phyloP scores from a whole-genome alignment of 169 alveolate genomes.

The Amoebophrya sp. region DNA sequence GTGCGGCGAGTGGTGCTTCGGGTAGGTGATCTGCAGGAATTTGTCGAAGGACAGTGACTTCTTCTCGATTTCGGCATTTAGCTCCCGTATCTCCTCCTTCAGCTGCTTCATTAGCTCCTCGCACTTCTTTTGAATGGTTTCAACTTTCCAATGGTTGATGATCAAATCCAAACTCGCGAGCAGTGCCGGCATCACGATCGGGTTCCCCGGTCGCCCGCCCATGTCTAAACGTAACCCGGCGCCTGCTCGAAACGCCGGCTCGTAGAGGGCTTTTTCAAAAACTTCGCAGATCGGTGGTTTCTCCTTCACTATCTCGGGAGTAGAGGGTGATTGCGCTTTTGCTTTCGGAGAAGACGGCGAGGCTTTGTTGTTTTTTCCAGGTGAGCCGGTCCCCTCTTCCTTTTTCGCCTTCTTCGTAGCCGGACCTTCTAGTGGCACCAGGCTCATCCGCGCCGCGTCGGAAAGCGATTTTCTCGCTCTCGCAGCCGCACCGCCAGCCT shows the following conservation, averaged over 20 bases:
- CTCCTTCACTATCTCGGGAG: no score
- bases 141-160: not conserved
- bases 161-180: not conserved
- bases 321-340: no score
- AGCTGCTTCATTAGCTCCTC: not conserved
- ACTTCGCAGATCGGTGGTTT: not conserved
- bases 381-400: not conserved
- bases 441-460: not conserved
- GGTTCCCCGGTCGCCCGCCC: not conserved
- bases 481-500: no score
- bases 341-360: no score
- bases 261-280: not conserved
- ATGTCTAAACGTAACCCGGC: not conserved
- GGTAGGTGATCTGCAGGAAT: not conserved
- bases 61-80: not conserved
- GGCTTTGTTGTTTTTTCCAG: no score
- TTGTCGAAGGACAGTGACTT: not conserved
- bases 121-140: not conserved
- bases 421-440: not conserved
- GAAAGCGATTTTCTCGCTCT: not conserved
- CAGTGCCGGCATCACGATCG: not conserved
- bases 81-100: not conserved
- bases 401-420: not conserved
- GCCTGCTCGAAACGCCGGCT: not conserved
- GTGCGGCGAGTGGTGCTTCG: not conserved